Percentiles rank a stretch among this genome's conserved stretches.
Evolutionary conservation across 2,329 filamentous ascomycete genomes (phyloP).

Genomic region (Exutisphaerella laricina): DNA sequence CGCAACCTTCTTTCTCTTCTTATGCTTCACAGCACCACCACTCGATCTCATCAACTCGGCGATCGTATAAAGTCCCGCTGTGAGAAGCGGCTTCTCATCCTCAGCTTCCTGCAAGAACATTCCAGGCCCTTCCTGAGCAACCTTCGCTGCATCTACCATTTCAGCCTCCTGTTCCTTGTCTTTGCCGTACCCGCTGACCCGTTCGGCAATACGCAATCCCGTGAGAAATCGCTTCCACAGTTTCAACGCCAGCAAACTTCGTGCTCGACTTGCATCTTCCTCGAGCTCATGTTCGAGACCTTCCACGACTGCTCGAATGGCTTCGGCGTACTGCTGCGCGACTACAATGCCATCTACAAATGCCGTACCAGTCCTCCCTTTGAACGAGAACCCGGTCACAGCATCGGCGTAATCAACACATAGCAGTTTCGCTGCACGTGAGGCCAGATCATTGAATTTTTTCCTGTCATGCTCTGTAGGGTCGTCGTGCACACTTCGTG

Average conservation of each 20-base stretch:
- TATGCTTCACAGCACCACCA: conserved; percentile 5
- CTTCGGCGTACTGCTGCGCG: conserved; percentile 64
- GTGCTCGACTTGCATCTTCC: conserved; percentile 55
- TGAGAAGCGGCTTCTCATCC: conserved; percentile 17
- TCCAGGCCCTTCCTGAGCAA: conserved; percentile 7
- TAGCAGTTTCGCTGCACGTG: conserved; percentile 66
- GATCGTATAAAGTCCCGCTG: conserved; percentile 22
- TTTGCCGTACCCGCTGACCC: conserved; percentile 56
- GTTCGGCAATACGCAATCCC: conserved; percentile 64
- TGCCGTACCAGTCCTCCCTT: conserved; percentile 78
- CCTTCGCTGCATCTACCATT: conserved; percentile 1
- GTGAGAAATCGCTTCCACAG: conserved; percentile 57
- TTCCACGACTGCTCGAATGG: conserved; percentile 62
- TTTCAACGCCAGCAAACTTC: conserved; percentile 46
- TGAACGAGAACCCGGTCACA: conserved; percentile 84
- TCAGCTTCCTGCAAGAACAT: conserved; percentile 15
- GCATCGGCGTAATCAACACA: conserved; percentile 84
- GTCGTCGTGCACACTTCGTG: neutral
- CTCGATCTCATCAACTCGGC: conserved; percentile 13
- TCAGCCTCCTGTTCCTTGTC: conserved; percentile 14
- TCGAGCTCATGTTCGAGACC: conserved; percentile 62
- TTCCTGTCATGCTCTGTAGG: neutral
- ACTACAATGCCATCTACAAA: conserved; percentile 74
- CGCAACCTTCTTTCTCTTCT: conserved; percentile 11
- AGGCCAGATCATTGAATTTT: conserved; percentile 49